Evolutionary conservation across 164 flowering plant species (phyloP), one percentile per base, ranked within the genome.

Genomic region (Malania oleifera): DNA sequence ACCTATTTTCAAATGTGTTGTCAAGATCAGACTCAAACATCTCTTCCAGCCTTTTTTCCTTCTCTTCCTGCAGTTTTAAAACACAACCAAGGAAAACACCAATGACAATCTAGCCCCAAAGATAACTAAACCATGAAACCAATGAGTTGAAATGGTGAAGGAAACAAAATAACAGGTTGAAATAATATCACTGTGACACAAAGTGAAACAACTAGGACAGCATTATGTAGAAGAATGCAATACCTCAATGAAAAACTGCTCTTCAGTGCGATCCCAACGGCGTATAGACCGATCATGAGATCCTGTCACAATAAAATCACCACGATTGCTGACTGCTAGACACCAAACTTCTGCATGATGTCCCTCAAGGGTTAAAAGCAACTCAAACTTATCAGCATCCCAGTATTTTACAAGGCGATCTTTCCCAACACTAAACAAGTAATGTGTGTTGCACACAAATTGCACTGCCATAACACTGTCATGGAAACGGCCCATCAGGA

Each of bases 361-460:
- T 41, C 99, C 99, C 54, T 85, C 95, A 52, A 95, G 91, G 54
- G 95, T 91, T 68, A 91, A 80, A 71, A 95, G 92, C 72, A 88
- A 70, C 75, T 95, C 95, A 74, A 95, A 95, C 52, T 91, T 95
- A 75, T 95, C 99, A 35, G 96, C 97, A 80, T 95, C 99, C 97
- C 99, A 95, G 69, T 95, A 95, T 59, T 91, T 95, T 22, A 95
- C 80, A 27, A 85, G 77, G 22, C 87, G 87, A 71, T 95, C 99
- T 68, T 86, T 91, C 52, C 99, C 99, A 62, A 78, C 90, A 59
- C 96, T 95, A 47, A 95, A 91, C 72, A 95, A 19, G 69, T 95
- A 95, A 71, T 91, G 99, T 8, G 99, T 91, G 55, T 84, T 87
- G 52, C 61, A 75, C 12, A 95, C 99, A 80, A 95, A 95, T 62